A percentile compares a stretch with the other conserved stretches of the same genome.
phyloP scores from a whole-genome alignment of 1,139 yeast species.

The Suhomyces atakaporum region DNA sequence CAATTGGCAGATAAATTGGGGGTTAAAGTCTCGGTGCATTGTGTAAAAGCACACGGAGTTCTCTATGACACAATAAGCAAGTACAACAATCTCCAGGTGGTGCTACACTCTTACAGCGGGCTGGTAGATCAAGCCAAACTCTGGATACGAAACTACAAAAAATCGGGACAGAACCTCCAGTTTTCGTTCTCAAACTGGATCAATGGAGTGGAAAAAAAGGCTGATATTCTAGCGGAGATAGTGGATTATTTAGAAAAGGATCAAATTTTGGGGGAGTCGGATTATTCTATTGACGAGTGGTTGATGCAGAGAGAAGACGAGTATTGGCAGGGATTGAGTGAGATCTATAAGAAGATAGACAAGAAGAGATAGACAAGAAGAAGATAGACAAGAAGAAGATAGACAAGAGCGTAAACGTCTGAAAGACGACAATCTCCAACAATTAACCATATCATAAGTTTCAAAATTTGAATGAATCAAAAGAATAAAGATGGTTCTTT shows the following conservation, averaged over 20 bases:
- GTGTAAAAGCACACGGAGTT: constrained; percentile 75
- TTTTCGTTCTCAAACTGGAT: constrained; percentile 67
- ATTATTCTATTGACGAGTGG: constrained; percentile 34
- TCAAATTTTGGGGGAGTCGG: constrained; percentile 42
- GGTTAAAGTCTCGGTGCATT: constrained; percentile 73
- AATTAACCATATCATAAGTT: too few relatives aligned
- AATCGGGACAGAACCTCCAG: constrained; percentile 25
- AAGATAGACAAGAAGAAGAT: neutral
- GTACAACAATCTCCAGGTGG: constrained; percentile 36
- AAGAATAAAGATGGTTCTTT: too few relatives aligned
- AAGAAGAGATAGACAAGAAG: neutral
- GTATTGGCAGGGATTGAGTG: constrained; percentile 22
- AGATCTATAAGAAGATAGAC: constrained; percentile 18
- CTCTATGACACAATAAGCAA: constrained; percentile 47
- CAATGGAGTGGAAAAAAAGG: constrained; percentile 41
- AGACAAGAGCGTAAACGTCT: too few relatives aligned
- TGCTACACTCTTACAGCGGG: constrained; percentile 88
- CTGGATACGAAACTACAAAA: constrained; percentile 47
- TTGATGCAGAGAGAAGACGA: constrained; percentile 17
- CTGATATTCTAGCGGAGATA: constrained; percentile 26
- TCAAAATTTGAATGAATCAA: too few relatives aligned
- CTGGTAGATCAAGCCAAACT: constrained; percentile 62
- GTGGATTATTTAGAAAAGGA: constrained; percentile 22
- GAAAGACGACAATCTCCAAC: too few relatives aligned
- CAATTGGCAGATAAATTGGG: constrained; percentile 49